These are phyloP conservation scores for Cyberlindnera maclurae DNA, from an alignment of 805 yeast species.

Conservation along the genomic window DNA sequence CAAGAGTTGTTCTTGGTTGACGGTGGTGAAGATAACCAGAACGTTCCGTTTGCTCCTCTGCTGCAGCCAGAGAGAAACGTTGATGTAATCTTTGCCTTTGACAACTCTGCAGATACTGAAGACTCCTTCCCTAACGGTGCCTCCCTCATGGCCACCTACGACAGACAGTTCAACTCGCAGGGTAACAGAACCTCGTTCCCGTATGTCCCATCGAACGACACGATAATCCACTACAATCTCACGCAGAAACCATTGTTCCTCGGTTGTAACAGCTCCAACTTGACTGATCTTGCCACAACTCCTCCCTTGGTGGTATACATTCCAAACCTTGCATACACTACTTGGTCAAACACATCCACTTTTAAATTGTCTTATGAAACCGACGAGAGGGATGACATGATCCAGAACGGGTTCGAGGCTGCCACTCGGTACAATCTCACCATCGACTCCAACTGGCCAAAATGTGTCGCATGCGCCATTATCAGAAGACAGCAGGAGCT, in stretches of 20 bases:
- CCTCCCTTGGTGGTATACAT: conserved; percentile 74
- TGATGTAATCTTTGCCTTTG: conserved; percentile 60
- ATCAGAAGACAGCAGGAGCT: conserved; percentile 74
- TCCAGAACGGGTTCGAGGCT: conserved; percentile 68
- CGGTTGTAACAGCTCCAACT: conserved; percentile 57
- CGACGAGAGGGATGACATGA: conserved; percentile 50
- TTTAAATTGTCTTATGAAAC: conserved; percentile 55
- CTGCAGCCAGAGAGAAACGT: conserved; percentile 51
- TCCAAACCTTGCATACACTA: conserved; percentile 67
- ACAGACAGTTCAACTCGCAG: conserved; percentile 47
- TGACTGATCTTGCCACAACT: conserved; percentile 43
- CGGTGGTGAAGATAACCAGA: conserved; percentile 66
- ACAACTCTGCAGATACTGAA: conserved; percentile 60
- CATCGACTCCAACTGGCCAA: conserved; percentile 33
- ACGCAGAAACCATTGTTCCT: conserved; percentile 74
- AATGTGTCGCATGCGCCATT: conserved; percentile 78
- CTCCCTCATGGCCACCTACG: conserved; percentile 44
- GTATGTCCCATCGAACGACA: conserved; percentile 59
- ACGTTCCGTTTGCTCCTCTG: conserved; percentile 58
- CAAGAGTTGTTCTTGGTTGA: conserved; percentile 50
- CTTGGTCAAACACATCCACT: conserved; percentile 64
- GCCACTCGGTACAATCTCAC: conserved; percentile 62
- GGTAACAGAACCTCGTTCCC: conserved; percentile 64
- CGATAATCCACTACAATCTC: conserved; percentile 54
- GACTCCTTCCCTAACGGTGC: conserved; percentile 62